Conservation (phyloP, 2,329 filamentous ascomycete species). For the Stagonosporopsis tanaceti region DNA sequence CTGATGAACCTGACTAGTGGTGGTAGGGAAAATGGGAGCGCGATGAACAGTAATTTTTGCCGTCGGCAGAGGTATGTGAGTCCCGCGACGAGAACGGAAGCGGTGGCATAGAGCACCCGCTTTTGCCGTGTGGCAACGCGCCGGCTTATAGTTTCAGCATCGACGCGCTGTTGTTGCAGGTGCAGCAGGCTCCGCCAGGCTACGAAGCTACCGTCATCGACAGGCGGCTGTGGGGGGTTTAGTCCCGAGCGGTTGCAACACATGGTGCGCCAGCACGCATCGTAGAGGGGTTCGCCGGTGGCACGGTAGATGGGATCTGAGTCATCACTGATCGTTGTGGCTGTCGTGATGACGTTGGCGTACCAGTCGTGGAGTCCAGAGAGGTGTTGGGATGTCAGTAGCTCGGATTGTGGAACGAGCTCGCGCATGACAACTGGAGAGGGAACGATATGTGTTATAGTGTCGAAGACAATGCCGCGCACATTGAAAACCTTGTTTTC, state of each 20-base stretch:
- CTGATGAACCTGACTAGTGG: too few relatives aligned
- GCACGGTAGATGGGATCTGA: not conserved
- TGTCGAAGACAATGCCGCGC: not conserved
- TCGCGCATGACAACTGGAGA: slow-evolving; percentile 4
- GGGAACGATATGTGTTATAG: not conserved
- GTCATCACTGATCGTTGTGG: not conserved
- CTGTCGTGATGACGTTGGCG: not conserved
- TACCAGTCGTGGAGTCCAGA: not conserved
- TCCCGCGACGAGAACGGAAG: too few relatives aligned
- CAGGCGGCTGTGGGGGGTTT: not conserved
- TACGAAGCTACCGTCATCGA: not conserved
- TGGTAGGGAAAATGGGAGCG: too few relatives aligned
- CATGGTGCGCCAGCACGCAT: slow-evolving; percentile 14
- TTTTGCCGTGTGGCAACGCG: not conserved
- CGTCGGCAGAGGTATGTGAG: too few relatives aligned
- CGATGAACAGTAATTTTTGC: too few relatives aligned
- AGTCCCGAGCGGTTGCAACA: slow-evolving; percentile 2
- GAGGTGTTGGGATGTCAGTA: not conserved
- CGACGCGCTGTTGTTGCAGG: not conserved
- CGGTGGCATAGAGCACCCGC: too few relatives aligned
- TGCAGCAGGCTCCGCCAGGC: not conserved
- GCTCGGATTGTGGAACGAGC: not conserved
- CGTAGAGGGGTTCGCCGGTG: slow-evolving; percentile 8
- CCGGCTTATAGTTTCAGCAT: not conserved
- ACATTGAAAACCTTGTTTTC: not conserved